Evolutionary conservation across 345 rosid species (phyloP).

Genomic region (Arabidopsis arenosa): DNA sequence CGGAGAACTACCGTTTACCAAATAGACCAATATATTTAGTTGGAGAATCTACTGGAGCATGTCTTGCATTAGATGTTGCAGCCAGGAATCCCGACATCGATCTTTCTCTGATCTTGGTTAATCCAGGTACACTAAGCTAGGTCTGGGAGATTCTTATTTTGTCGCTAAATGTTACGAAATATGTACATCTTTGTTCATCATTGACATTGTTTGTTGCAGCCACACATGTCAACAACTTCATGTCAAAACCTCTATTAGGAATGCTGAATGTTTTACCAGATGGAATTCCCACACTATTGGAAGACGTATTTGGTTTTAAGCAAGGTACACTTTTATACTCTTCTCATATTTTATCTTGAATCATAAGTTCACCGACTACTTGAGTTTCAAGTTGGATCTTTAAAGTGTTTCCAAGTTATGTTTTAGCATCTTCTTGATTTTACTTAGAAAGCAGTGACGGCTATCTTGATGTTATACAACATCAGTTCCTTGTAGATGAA

Average conservation of each 20-base stretch:
- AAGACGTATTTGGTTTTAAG: slow-evolving; percentile 48
- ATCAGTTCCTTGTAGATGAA: not conserved
- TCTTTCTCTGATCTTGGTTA: slow-evolving; percentile 58
- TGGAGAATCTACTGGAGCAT: slow-evolving; percentile 68
- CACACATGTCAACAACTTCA: slow-evolving; percentile 52
- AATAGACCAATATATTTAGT: slow-evolving; percentile 65
- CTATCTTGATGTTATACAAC: slow-evolving; percentile 3
- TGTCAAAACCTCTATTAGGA: slow-evolving; percentile 49
- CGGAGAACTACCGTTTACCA: slow-evolving; percentile 50
- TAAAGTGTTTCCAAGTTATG: not conserved
- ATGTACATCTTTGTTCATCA: slow-evolving; percentile 1
- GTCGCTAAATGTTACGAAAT: not conserved
- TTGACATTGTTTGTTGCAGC: slow-evolving; percentile 43
- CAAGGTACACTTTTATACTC: slow-evolving; percentile 42
- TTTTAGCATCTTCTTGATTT: not conserved
- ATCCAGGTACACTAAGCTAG: slow-evolving; percentile 54
- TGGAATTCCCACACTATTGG: slow-evolving; percentile 45
- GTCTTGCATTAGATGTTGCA: slow-evolving; percentile 66
- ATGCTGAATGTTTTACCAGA: slow-evolving; percentile 52
- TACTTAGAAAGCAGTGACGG: not conserved
- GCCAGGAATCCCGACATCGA: slow-evolving; percentile 59
- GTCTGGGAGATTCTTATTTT: not conserved
- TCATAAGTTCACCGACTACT: not conserved
- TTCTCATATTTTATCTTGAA: slow-evolving; percentile 9
- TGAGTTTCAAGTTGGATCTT: not conserved